Evolutionary conservation across 163 green algal genomes (phyloP).

Genomic region (Smithsoniella earleae): DNA sequence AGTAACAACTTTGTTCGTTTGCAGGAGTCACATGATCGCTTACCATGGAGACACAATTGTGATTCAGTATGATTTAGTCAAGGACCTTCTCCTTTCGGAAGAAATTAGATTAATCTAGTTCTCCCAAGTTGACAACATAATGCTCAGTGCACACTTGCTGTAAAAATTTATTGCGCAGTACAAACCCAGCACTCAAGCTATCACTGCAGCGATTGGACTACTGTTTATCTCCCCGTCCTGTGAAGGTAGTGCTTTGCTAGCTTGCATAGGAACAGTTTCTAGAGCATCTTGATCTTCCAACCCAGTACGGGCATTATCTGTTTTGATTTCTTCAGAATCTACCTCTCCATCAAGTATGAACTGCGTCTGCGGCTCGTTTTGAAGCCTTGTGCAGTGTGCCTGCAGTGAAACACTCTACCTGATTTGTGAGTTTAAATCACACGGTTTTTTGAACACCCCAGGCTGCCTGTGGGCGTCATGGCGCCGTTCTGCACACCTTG

Average conservation of each 20-base stretch:
- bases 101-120: not conserved
- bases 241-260: not conserved
- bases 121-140: not conserved
- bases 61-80: slow-evolving; percentile 15
- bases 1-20: not conserved
- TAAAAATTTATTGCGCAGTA: not conserved
- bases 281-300: no score
- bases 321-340: no score
- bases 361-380: no score
- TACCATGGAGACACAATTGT: slow-evolving; percentile 1
- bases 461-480: not conserved
- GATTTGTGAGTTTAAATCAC: not conserved
- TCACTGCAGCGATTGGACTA: no score
- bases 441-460: not conserved
- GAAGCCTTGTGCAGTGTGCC: not conserved
- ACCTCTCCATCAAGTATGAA: no score
- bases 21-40: not conserved
- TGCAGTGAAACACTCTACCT: not conserved
- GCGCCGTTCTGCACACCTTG: no score
- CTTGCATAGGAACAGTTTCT: no score
- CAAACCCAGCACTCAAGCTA: not conserved
- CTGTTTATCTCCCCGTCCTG: no score
- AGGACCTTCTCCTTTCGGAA: slow-evolving; percentile 20
- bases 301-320: no score
- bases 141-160: not conserved